phyloP scores from a whole-genome alignment of 1,284 basidiomycete genomes.

The Cryptococcus sp. region DNA sequence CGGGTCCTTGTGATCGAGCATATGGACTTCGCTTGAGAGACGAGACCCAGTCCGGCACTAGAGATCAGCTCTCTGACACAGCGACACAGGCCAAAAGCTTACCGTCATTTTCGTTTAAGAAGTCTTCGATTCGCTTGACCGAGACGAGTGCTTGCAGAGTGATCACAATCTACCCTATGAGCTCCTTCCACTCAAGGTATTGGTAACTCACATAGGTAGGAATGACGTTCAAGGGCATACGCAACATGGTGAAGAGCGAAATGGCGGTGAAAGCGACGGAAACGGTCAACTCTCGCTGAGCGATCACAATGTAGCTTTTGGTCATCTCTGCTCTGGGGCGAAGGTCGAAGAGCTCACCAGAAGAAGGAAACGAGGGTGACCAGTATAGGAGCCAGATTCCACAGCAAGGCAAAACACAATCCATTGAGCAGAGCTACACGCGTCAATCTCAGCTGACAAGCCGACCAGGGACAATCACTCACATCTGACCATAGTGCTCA shows the following conservation, averaged over 20 bases:
- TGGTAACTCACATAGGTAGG: slow-evolving; percentile 28
- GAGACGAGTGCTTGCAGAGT: slow-evolving; percentile 62
- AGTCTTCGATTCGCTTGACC: slow-evolving; percentile 71
- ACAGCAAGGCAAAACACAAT: slow-evolving; percentile 32
- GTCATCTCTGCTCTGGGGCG: not conserved
- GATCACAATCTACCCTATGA: slow-evolving; percentile 21
- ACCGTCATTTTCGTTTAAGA: slow-evolving; percentile 71
- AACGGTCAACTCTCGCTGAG: slow-evolving; percentile 45
- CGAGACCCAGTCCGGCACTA: slow-evolving; percentile 62
- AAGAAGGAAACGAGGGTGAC: slow-evolving; percentile 47
- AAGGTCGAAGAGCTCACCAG: slow-evolving; percentile 25
- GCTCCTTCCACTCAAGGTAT: not conserved
- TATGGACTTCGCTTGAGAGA: slow-evolving; percentile 51
- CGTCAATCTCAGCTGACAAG: slow-evolving; percentile 7
- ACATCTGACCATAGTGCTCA: slow-evolving; percentile 38
- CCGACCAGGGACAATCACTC: slow-evolving; percentile 8
- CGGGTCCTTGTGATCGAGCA: slow-evolving; percentile 14
- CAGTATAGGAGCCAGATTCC: slow-evolving; percentile 38
- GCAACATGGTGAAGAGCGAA: slow-evolving; percentile 47
- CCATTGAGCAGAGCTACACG: slow-evolving; percentile 34
- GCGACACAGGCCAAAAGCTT: not conserved
- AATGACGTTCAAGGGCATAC: slow-evolving; percentile 51
- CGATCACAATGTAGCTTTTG: slow-evolving; percentile 43
- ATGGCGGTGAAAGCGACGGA: slow-evolving; percentile 47
- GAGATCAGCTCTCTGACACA: not conserved